phyloP scores from a whole-genome alignment of 768 basidiomycete genomes.

The Hebeloma cylindrosporum region DNA sequence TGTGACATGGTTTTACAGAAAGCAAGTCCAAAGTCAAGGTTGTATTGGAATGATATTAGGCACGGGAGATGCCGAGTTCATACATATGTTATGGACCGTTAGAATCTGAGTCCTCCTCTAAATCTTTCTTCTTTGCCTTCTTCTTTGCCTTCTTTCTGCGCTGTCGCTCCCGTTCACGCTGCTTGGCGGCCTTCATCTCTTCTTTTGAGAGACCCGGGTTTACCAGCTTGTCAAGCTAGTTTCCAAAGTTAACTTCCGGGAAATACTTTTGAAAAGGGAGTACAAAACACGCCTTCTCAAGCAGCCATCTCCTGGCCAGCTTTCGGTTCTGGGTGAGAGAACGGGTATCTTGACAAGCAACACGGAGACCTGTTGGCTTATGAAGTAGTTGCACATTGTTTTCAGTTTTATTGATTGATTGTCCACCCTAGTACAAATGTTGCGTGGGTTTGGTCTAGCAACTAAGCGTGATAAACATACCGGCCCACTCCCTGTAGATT shows the following conservation, averaged over 20 bases:
- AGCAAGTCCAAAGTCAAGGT: no score
- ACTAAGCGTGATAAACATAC: conserved; percentile 37
- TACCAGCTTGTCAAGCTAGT: conserved; percentile 64
- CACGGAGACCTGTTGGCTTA: conserved; percentile 84
- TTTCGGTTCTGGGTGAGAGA: conserved; percentile 79
- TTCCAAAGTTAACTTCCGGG: conserved; percentile 19
- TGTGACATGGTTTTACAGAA: conserved; percentile 17
- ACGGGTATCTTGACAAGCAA: conserved; percentile 86
- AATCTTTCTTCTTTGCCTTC: conserved; percentile 42
- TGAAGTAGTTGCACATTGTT: conserved; percentile 90
- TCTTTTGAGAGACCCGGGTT: conserved; percentile 80
- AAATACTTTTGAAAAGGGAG: conserved; percentile 13
- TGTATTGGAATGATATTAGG: no score
- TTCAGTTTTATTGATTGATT: conserved; percentile 94
- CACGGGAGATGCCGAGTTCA: conserved; percentile 23
- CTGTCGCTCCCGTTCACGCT: conserved; percentile 73
- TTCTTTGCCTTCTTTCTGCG: conserved; percentile 79
- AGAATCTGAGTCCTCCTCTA: conserved; percentile 18
- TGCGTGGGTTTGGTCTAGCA: conserved; percentile 21
- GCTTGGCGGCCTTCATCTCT: conserved; percentile 66
- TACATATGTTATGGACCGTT: background rate
- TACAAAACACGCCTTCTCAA: conserved; percentile 67
- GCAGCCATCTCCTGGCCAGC: conserved; percentile 67
- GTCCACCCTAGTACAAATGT: conserved; percentile 65
- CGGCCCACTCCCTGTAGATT: conserved; percentile 73